Evolutionary conservation across 2,329 filamentous ascomycete genomes (phyloP), one percentile per base, ranked within the genome.

Genomic region (Fusarium odoratissimum): DNA sequence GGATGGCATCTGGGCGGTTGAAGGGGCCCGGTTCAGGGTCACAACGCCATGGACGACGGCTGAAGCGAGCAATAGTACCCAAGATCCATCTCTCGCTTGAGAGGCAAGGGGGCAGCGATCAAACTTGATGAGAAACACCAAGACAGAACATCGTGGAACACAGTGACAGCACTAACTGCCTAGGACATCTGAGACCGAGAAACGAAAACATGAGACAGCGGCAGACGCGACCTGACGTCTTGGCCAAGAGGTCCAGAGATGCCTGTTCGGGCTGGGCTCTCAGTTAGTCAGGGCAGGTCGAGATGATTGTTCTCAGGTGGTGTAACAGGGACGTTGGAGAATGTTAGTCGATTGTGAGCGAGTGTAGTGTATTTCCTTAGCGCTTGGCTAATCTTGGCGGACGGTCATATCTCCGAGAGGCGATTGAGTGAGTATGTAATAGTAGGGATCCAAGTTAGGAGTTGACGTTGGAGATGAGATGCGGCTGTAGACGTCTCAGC

Each of bases 1-100:
- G 77, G 75, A 73, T 72, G 74, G 72, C 63, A 76, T 71, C 74
- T 68, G 67, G 73, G 77, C 72, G 76, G 74, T 46, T 64, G 71
- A 67, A 69, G 72, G 76, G 73, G 72, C 60, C 57, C 54, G 57
- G 52, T 54, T 54, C 58, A 75, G 67, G 69, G 55, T 60, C 55
- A 49, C 60, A 57, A 66, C 51, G 68, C 64, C 60, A 74, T 54
- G 64, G 62, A 25, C 48, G 37, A 71, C 46, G 52, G 49, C 65
- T 35, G 52, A 45, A 63, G 70, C 61, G 67, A 62, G 54, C 49
- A 59, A 42, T 40, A 46, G 54, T 64, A 46, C 19, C 49, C 37
- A 38, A 42, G 42, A 51, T 65, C 49, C 35, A 33, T 30, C 42
- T 54, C 40, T 60, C 31, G 54, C 51, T 64, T 64, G 40, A 49